These are phyloP conservation scores for Plenodomus tracheiphilus DNA, from an alignment of 2,329 filamentous ascomycete genomes.

Conservation along the genomic window DNA sequence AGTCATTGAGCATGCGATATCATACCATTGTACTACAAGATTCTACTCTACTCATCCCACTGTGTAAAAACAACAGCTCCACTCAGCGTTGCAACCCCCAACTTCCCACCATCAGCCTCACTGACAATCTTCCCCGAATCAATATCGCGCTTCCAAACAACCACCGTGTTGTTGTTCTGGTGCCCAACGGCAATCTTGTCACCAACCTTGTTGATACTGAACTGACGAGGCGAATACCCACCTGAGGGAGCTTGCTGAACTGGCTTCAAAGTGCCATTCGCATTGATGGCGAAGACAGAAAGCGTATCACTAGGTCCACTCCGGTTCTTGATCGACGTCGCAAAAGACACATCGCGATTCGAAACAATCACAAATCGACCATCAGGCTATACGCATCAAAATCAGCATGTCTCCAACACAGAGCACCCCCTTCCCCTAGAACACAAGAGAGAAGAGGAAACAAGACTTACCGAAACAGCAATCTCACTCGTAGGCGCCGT, in stretches of 20 bases:
- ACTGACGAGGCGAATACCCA: conserved; percentile 67
- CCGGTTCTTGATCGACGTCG: conserved; percentile 43
- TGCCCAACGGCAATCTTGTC: conserved; percentile 66
- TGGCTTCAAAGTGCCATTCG: conserved; percentile 57
- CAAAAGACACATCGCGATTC: conserved; percentile 63
- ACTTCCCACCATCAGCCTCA: conserved; percentile 7
- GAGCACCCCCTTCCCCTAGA: too few relatives aligned
- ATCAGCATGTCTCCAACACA: too few relatives aligned
- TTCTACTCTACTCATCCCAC: conserved; percentile 7
- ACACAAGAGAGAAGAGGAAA: neutral
- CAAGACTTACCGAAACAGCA: conserved; percentile 13
- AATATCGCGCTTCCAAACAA: conserved; percentile 63
- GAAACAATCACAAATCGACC: conserved; percentile 59
- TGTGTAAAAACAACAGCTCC: conserved; percentile 14
- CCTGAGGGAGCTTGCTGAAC: conserved; percentile 63
- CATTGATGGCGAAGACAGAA: conserved; percentile 47
- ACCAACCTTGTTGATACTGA: conserved; percentile 66
- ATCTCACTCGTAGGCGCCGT: conserved; percentile 16
- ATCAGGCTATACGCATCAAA: neutral
- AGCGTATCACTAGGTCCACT: conserved; percentile 57
- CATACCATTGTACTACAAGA: too few relatives aligned
- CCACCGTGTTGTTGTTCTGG: conserved; percentile 63
- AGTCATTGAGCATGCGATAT: too few relatives aligned
- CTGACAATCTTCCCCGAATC: conserved; percentile 59
- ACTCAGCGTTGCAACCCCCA: conserved; percentile 3